These are phyloP conservation scores for Pogostemon cablin DNA, from an alignment of 257 asterid genomes.

Conservation along the genomic window DNA sequence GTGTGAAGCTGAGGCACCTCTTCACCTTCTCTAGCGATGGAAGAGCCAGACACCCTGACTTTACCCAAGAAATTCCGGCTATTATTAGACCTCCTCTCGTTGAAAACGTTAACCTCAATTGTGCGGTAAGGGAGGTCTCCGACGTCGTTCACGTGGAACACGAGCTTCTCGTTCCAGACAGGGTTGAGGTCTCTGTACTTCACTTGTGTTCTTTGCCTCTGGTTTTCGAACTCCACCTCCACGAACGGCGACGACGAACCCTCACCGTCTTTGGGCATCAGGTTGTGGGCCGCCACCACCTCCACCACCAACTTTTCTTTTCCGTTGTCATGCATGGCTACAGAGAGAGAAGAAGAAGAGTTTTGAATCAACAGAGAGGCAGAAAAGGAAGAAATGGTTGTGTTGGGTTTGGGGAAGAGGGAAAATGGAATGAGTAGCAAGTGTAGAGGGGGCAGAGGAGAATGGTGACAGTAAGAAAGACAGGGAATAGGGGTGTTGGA, in stretches of 20 bases:
- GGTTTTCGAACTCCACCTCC: constrained; percentile 82
- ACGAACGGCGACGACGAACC: constrained; percentile 90
- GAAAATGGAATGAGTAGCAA: constrained; percentile 32
- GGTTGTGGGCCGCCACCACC: constrained; percentile 89
- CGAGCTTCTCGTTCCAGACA: constrained; percentile 82
- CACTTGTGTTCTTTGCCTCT: constrained; percentile 60
- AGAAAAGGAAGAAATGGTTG: neutral
- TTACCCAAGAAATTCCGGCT: constrained; percentile 76
- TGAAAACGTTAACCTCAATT: constrained; percentile 73
- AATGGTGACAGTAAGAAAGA: constrained; percentile 27
- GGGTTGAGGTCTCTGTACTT: constrained; percentile 82
- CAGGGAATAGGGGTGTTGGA: constrained; percentile 32
- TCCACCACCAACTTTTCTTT: constrained; percentile 86
- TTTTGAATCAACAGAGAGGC: too few species aligned
- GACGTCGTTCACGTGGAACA: constrained; percentile 65
- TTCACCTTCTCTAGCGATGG: constrained; percentile 61
- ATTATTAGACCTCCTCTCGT: constrained; percentile 72
- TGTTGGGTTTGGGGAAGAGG: neutral
- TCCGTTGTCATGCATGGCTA: constrained; percentile 51
- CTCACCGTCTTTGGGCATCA: constrained; percentile 94
- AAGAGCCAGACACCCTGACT: constrained; percentile 70
- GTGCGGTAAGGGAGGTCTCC: constrained; percentile 86
- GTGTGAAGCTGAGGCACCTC: constrained; percentile 63
- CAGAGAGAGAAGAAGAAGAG: neutral
- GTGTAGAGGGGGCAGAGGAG: neutral